phyloP scores from a whole-genome alignment of 352 stramenopile genomes.

The Blastocystis sp. region DNA sequence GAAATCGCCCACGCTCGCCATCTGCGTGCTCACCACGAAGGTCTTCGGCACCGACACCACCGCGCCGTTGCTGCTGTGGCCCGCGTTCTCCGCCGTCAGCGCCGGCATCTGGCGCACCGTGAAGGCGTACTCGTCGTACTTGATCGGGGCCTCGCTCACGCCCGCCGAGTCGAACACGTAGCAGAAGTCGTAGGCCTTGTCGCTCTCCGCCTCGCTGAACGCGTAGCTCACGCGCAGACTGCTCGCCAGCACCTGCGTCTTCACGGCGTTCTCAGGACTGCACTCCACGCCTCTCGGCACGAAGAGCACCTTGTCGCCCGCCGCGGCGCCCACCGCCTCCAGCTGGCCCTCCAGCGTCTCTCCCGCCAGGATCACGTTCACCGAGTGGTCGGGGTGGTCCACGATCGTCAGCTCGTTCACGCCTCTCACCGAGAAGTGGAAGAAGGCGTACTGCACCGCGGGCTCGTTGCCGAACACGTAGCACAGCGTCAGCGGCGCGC shows the following conservation, averaged over 20 bases:
- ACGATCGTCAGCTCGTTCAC: neutral
- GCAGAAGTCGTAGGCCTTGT: slow-evolving; percentile 56
- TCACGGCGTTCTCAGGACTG: neutral
- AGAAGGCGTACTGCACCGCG: slow-evolving; percentile 12
- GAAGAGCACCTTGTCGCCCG: slow-evolving; percentile 20
- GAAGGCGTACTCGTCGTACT: slow-evolving; percentile 48
- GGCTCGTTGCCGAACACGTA: slow-evolving; percentile 53
- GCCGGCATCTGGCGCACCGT: slow-evolving; percentile 10
- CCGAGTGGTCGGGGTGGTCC: slow-evolving; percentile 7
- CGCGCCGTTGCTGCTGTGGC: neutral
- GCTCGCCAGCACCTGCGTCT: neutral
- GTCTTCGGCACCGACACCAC: slow-evolving; percentile 16
- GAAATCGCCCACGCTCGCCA: slow-evolving; percentile 25
- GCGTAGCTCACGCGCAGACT: neutral
- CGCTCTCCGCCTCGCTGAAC: slow-evolving; percentile 37
- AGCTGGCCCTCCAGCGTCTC: neutral
- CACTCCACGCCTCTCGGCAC: neutral
- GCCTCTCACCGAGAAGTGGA: slow-evolving; percentile 47
- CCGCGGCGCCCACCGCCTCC: neutral
- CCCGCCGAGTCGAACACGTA: slow-evolving; percentile 38
- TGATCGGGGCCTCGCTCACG: slow-evolving; percentile 41
- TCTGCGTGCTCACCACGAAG: slow-evolving; percentile 2
- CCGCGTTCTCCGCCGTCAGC: neutral
- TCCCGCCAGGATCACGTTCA: slow-evolving; percentile 36
- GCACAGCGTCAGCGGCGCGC: slow-evolving; percentile 10